Evolutionary conservation across 2,329 filamentous ascomycete genomes (phyloP).

Genomic region (Claviceps maximensis): DNA sequence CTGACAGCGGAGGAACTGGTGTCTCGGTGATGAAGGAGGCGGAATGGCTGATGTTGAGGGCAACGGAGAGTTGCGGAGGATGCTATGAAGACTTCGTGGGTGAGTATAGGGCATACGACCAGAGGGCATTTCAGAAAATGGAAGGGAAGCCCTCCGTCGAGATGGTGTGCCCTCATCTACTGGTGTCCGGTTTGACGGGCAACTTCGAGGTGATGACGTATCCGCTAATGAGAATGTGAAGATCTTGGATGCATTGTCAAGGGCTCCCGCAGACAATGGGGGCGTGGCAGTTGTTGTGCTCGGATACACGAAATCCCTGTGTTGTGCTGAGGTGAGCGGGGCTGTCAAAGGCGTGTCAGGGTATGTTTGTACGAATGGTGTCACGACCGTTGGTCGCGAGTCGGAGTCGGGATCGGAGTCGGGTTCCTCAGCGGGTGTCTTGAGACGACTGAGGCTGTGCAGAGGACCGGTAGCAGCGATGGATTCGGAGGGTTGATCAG

Average conservation of each 20-base stretch:
- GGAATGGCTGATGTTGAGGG: conserved; percentile 37
- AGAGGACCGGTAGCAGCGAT: conserved; percentile 35
- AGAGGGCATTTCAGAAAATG: background rate
- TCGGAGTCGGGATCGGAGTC: conserved; percentile 5
- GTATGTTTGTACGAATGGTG: conserved; percentile 31
- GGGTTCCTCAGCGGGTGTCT: conserved; percentile 18
- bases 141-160: conserved; percentile 3
- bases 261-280: conserved; percentile 39
- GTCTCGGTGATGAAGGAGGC: conserved; percentile 39
- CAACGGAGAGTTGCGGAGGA: conserved; percentile 52
- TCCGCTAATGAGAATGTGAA: conserved; percentile 33
- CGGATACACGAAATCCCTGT: conserved; percentile 34
- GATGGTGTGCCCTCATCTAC: conserved; percentile 9
- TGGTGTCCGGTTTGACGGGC: conserved; percentile 1
- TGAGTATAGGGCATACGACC: conserved; percentile 38
- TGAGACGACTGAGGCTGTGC: conserved; percentile 18
- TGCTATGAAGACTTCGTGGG: conserved; percentile 46
- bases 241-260: conserved; percentile 28
- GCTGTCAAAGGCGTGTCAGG: conserved; percentile 43
- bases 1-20: conserved; percentile 40
- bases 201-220: conserved; percentile 7
- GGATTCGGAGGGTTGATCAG: conserved; percentile 31
- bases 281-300: conserved; percentile 48
- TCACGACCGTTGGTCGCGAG: conserved; percentile 23
- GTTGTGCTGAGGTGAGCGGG: conserved; percentile 34